A percentile compares a stretch with the other conserved stretches of the same genome.
phyloP scores from a whole-genome alignment of 2,329 filamentous ascomycete species.

The Xylariales sp. region DNA sequence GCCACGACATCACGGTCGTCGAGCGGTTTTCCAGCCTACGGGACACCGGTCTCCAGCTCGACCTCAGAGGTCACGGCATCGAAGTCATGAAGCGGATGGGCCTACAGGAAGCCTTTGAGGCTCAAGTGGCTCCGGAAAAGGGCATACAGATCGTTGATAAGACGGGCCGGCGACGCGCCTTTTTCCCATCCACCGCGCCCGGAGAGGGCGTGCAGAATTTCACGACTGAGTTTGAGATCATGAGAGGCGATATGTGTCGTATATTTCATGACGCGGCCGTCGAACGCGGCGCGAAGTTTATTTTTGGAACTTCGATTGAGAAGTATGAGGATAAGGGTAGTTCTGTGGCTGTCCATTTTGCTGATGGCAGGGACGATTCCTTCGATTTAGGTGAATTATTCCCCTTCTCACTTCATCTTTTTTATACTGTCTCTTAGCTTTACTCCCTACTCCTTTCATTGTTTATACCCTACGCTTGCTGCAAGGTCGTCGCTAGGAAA shows the following conservation, averaged over 20 bases:
- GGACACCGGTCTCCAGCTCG: conserved; percentile 63
- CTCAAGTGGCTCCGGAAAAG: conserved; percentile 58
- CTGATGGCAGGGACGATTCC: conserved; percentile 54
- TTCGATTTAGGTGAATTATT: conserved; percentile 57
- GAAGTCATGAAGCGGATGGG: conserved; percentile 64
- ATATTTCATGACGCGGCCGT: conserved; percentile 55
- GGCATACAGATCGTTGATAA: conserved; percentile 59
- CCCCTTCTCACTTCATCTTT: neutral
- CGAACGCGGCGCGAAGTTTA: conserved; percentile 44
- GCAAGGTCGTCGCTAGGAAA: neutral
- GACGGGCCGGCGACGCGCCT: conserved; percentile 53
- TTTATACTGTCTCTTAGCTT: neutral
- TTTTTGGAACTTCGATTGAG: conserved; percentile 50
- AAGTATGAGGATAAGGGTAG: conserved; percentile 42
- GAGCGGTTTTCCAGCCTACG: conserved; percentile 57
- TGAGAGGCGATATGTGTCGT: conserved; percentile 62
- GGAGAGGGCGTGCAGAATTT: conserved; percentile 50
- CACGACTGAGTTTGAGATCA: conserved; percentile 65
- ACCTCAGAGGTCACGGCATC: conserved; percentile 64
- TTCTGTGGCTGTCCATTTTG: conserved; percentile 50
- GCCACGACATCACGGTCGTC: conserved; percentile 56
- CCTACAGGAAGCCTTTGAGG: conserved; percentile 57
- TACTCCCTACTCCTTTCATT: neutral
- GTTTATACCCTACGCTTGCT: neutral
- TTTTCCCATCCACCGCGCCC: conserved; percentile 53